Percentiles rank a stretch among this genome's conserved stretches.
phyloP scores from a whole-genome alignment of 805 yeast genomes.

The Naumovozyma dairenensis region DNA sequence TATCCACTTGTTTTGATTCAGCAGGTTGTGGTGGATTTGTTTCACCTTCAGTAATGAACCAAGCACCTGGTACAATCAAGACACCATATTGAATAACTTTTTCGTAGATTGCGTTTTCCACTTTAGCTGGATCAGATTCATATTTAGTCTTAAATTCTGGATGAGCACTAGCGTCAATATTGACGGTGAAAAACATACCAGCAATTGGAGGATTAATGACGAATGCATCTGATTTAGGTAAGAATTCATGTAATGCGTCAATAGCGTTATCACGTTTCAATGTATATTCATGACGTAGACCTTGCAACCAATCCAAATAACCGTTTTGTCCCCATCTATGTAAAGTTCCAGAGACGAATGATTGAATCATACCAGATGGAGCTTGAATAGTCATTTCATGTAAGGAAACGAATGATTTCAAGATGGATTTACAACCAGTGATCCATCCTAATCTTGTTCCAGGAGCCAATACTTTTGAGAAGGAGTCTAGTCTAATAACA shows the following conservation, averaged over 20 bases:
- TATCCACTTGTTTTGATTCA: conserved; percentile 33
- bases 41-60: conserved; percentile 57
- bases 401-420: conserved; percentile 58
- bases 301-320: conserved; percentile 81
- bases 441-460: conserved; percentile 88
- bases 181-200: conserved; percentile 78
- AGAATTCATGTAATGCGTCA: conserved; percentile 54
- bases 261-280: conserved; percentile 80
- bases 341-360: conserved; percentile 59
- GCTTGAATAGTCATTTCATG: conserved; percentile 78
- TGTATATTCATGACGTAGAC: conserved; percentile 75
- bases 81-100: conserved; percentile 49
- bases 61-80: conserved; percentile 72
- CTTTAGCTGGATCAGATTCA: conserved; percentile 48
- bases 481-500: conserved; percentile 80
- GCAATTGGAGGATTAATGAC: conserved; percentile 57
- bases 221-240: conserved; percentile 29
- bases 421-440: conserved; percentile 53
- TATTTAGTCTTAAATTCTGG: conserved; percentile 57
- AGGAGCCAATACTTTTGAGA: conserved; percentile 87
- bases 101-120: conserved; percentile 57
- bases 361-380: conserved; percentile 72
- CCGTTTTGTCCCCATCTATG: conserved; percentile 87
- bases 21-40: conserved; percentile 49
- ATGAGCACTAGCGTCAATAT: conserved; percentile 68